Evolutionary conservation across 495 filamentous ascomycete species (phyloP), one percentile per base, ranked within the genome.

Genomic region (Penicillium robsamsonii): DNA sequence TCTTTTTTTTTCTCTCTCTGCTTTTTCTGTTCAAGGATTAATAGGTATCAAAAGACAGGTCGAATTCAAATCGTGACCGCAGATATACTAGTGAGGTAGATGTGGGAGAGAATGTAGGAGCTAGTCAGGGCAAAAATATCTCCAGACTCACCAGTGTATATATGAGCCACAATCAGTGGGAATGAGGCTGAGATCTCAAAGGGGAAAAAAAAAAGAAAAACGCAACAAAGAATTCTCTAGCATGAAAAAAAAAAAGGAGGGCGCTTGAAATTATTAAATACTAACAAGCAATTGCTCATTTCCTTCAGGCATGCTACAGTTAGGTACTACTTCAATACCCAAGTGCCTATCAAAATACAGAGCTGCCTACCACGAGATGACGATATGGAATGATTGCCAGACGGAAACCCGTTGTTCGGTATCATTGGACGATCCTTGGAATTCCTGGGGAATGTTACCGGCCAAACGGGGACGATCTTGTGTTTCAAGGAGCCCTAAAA

Each of bases 371-470:
- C 52, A 61, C 56, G 50, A 54, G 64, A 64, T 67, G 64, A 67
- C 62, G 58, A 67, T 60, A 51, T 57, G 65, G 62, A 68, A 68
- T 68, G 59, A 55, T 60, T 51, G 57, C 50, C 57, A 30, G 50
- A 43, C 38, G 38, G 47, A 30, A 43, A 43, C 62, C 59, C 35
- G 31, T 53, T 51, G 40, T 22, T 37, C 13, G 37, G 50, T 59
- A 38, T 56, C 41, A 68, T 68, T 66, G 65, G 65, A 24, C 63
- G 65, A 68, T 68, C 65, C 60, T 42, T 47, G 37, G 52, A 42
- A 53, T 61, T 59, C 50, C 65, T 59, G 65, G 63, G 65, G 65
- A 68, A 68, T 66, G 60, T 38, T 59, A 68, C 66, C 65, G 56
- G 52, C 62, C 55, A 65, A 62, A 59, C 55, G 48, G 62, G 53